Base-by-base conservation (phyloP, 78 protist genomes). In the Dictyostelium capitatum region DNA sequence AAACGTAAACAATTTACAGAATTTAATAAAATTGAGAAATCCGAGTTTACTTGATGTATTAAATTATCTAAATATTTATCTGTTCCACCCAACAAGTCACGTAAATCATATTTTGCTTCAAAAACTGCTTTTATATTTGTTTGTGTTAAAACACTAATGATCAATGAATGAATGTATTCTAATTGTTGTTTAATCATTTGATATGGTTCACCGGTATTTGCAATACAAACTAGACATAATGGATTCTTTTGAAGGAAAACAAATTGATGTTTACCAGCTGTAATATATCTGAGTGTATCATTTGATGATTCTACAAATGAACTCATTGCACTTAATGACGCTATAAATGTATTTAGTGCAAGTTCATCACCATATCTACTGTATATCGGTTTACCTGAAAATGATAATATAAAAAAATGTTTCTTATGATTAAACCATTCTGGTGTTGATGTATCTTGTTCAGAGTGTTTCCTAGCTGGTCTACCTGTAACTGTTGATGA, bases 341-440 rank as follows among this genome's bases (percentile, higher is more conserved):
- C 95, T 90, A 91, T 91, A 50, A 91, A 91, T 41, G 95, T 82
- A 53, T 82, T 83, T n/a, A 91, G 56, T 53, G 79, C 81, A 43
- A 83, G 89, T 17, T 91, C 95, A n/a, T 91, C 95, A 56, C 95
- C 95, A 28, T 91, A 91, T 15, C 95, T 12, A 2, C 79, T 56
- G 54, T 91, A 91, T 9, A 91, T 91, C 2, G 95, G 95, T 54
- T 91, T 91, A 30, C 95, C 95, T 1, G 95, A 82, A 3, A 51
- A 51, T 23, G 77, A 51, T 47, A 91, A 59, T 54, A 83, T 83
- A 28, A 91, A 82, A 32, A 91, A 59, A 47, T 91, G 95, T 20
- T 91, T 91, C 59, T 65, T 70, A 46, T 91, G 95, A 1, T 74
- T 14, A 53, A 91, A 82, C 95, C 95, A 91, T 32, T 80, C 78